These are phyloP conservation scores for Talaromyces atroroseus DNA, from an alignment of 2,329 filamentous ascomycete genomes.

Conservation along the genomic window DNA sequence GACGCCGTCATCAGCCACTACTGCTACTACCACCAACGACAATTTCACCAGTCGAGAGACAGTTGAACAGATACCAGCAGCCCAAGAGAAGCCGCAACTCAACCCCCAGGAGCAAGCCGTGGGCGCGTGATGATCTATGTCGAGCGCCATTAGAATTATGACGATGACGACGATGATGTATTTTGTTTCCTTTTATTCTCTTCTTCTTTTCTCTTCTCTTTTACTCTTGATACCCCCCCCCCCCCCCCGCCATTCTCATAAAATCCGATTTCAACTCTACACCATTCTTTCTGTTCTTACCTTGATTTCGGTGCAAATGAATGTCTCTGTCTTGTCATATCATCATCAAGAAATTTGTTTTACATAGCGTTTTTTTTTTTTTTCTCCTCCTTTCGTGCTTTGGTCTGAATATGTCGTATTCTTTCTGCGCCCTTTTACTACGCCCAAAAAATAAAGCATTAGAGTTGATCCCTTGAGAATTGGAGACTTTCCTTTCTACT, in stretches of 20 bases:
- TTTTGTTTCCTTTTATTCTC: constrained; percentile 8
- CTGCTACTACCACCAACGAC: background rate
- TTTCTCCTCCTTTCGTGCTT: background rate
- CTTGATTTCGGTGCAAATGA: background rate
- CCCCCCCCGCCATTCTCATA: constrained; percentile 8
- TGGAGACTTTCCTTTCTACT: background rate
- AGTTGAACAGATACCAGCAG: constrained; percentile 11
- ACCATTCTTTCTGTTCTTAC: background rate
- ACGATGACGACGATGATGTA: background rate
- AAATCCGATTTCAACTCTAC: background rate
- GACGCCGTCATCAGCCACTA: background rate
- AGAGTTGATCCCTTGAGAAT: background rate
- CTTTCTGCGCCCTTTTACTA: background rate
- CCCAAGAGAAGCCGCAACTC: constrained; percentile 17
- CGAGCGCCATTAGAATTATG: background rate
- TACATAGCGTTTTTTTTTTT: background rate
- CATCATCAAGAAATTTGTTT: background rate
- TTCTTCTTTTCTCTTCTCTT: constrained; percentile 9
- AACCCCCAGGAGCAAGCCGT: constrained; percentile 24
- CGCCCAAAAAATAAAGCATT: background rate
- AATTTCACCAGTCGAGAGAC: constrained; percentile 2
- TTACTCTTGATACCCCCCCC: constrained; percentile 11
- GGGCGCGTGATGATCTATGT: constrained; percentile 20
- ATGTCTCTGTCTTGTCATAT: background rate
- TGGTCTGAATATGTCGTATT: background rate